Base-by-base conservation (phyloP, 2,329 filamentous ascomycete species). In the Verticillium albo-atrum region DNA sequence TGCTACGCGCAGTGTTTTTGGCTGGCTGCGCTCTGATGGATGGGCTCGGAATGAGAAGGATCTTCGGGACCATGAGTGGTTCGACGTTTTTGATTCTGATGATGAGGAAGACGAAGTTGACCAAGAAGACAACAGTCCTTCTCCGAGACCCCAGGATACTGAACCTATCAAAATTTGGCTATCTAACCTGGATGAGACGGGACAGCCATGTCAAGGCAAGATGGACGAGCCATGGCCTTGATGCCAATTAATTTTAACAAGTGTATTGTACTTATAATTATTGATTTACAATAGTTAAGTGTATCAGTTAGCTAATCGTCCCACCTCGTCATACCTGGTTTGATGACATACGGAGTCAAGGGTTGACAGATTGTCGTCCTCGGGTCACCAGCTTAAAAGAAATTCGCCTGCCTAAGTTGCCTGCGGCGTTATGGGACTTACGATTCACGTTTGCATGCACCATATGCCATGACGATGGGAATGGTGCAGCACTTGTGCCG, bases 1-100 rank as follows among this genome's bases (percentile, higher is more conserved):
- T 60, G 60, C 67, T 55, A 72, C 68, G 10, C 64, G 67, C 34
- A 70, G 58, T 32, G 69, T 71, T 37, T 69, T 72, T 55, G 58
- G 62, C 52, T 72, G 69, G 68, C 64, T 72, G 54, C 62, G 68
- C 37, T 34, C 42, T 60, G 61, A 68, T 47, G 68, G 66, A 14
- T 70, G 63, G 55, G 55, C 67, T 37, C 47, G 28, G 47, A 55
- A 61, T 23, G 67, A 71, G 57, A 59, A 61, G 34, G 60, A 55
- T 0, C 66, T 70, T n/a, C 63, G 60, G 60, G 28, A 37, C 10
- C 66, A 70, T 55, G 63, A 68, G 55, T 71, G 66, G 68, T 66
- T 71, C 58, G 55, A 58, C 6, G 58, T 57, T 20, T 60, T 59
- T 15, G 62, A 62, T 47, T 65, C 61, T 10, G 67, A 71, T 26